Evolutionary conservation across 345 rosid species (phyloP), one percentile per base, ranked within the genome.

Genomic region (Ailanthus altissimus): DNA sequence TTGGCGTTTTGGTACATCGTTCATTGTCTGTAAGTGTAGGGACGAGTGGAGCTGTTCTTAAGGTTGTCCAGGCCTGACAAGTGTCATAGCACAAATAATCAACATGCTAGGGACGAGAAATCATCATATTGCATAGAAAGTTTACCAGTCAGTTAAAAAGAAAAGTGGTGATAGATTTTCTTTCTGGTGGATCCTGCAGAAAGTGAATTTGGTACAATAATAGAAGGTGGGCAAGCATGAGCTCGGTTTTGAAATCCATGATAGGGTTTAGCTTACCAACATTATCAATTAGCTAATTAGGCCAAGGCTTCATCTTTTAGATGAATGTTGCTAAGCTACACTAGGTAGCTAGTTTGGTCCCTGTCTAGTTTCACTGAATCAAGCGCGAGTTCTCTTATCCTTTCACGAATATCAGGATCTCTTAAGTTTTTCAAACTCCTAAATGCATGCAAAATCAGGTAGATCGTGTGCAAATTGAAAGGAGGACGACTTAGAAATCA

Each of bases 21-120:
- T 49, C 78, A n/a, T 40, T 40, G 50, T 61, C 50, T 40, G 14
- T 23, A 6, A 66, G 32, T 21, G 50, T 57, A 42, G 18, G 45
- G 58, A 47, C 18, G 16, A 32, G 2, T 32, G 38, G 38, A 62
- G 68, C 23, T 15, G 38, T 20, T 62, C 47, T 70, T 50, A 69
- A 77, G 70, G 70, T 77, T 77, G 69, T 74, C 66, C 36, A 8
- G 40, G 53, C 54, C 26, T 43, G 43, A 56, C 72, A 67, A 15
- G 56, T 67, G 71, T 46, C 38, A 25, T 46, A 21, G 57, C 56
- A 67, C 38, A 25, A 67, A 67, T 18, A 66, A 45, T 11, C 51
- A 46, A 43, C 16, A 15, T 0, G 23, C 21, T 16, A 1, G 16
- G 13, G 47, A 51, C 8, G 15, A 32, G 13, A 49, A 47, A 26